Percentiles rank a stretch among this genome's conserved stretches.
These are phyloP conservation scores for Spizellomyces punctatus DNA, from an alignment of 192 early-diverging fungal species.

Conservation along the genomic window DNA sequence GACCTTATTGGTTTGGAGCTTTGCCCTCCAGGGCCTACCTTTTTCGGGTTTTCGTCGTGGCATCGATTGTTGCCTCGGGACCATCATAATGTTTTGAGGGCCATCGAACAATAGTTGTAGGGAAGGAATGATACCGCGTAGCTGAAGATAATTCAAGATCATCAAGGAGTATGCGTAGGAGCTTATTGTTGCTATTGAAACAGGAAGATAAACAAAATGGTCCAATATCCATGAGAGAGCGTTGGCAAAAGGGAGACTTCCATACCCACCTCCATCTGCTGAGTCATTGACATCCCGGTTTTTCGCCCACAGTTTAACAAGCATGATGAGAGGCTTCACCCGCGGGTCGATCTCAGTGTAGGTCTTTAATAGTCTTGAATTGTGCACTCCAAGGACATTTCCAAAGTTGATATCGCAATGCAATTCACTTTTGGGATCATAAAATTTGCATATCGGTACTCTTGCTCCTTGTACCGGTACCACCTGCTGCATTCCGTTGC, in stretches of 20 bases:
- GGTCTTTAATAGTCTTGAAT: slow-evolving; percentile 40
- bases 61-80: not conserved
- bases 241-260: not conserved
- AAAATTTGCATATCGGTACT: slow-evolving; percentile 56
- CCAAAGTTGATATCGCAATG: slow-evolving; percentile 48
- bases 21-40: not conserved
- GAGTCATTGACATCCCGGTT: slow-evolving; percentile 48
- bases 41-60: not conserved
- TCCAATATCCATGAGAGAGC: not conserved
- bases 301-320: slow-evolving; percentile 51
- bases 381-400: slow-evolving; percentile 47
- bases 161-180: slow-evolving; percentile 53
- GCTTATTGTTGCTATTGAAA: slow-evolving; percentile 42
- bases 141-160: slow-evolving; percentile 46
- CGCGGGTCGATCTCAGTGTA: slow-evolving; percentile 44
- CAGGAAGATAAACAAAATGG: not conserved
- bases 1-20: too few species aligned
- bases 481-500: slow-evolving; percentile 41
- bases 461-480: slow-evolving; percentile 35
- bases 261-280: slow-evolving; percentile 28
- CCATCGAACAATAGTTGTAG: slow-evolving; percentile 37
- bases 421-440: slow-evolving; percentile 31
- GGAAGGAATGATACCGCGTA: slow-evolving; percentile 39
- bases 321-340: slow-evolving; percentile 46
- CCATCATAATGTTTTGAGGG: not conserved